Percentiles rank a stretch among this genome's conserved stretches.
Conservation (phyloP, 495 filamentous ascomycete species). For the Penicillium longicatenatum region DNA sequence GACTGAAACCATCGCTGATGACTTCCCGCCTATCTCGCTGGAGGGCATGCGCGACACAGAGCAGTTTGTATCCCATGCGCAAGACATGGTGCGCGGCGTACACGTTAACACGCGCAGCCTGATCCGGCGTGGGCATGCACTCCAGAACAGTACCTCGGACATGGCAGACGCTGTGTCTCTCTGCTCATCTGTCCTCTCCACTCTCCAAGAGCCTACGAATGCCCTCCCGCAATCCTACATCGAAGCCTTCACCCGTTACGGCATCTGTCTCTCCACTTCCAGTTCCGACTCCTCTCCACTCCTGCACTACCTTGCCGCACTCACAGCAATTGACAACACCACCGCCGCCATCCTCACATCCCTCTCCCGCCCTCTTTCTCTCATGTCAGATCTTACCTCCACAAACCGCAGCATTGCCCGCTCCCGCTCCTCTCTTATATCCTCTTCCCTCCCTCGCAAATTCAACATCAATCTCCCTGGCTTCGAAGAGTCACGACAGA, state of each 20-base stretch:
- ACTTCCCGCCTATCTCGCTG: constrained; percentile 69
- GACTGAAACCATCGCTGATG: constrained; percentile 81
- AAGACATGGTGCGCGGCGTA: constrained; percentile 82
- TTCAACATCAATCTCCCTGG: constrained; percentile 54
- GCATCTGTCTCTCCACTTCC: constrained; percentile 63
- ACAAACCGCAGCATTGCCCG: constrained; percentile 72
- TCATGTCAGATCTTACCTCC: constrained; percentile 69
- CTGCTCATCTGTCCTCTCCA: constrained; percentile 54
- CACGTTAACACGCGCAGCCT: constrained; percentile 79
- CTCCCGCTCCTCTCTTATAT: constrained; percentile 66
- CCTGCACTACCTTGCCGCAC: constrained; percentile 67
- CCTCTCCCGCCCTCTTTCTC: constrained; percentile 75
- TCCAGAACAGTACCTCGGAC: constrained; percentile 52
- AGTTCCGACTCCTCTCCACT: constrained; percentile 71
- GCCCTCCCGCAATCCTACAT: constrained; percentile 66
- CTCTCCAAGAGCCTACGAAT: constrained; percentile 47
- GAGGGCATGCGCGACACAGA: constrained; percentile 91
- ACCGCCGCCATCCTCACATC: constrained; percentile 78
- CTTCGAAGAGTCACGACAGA: constrained; percentile 85
- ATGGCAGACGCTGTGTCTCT: constrained; percentile 67
- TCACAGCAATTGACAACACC: constrained; percentile 76
- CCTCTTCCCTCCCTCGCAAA: constrained; percentile 49
- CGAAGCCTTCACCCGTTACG: constrained; percentile 71
- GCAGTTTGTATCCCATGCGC: constrained; percentile 84
- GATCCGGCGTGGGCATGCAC: constrained; percentile 54